A percentile compares a stretch with the other conserved stretches of the same genome.
Conservation (phyloP, 805 yeast species). For the Teunomyces atbi region DNA sequence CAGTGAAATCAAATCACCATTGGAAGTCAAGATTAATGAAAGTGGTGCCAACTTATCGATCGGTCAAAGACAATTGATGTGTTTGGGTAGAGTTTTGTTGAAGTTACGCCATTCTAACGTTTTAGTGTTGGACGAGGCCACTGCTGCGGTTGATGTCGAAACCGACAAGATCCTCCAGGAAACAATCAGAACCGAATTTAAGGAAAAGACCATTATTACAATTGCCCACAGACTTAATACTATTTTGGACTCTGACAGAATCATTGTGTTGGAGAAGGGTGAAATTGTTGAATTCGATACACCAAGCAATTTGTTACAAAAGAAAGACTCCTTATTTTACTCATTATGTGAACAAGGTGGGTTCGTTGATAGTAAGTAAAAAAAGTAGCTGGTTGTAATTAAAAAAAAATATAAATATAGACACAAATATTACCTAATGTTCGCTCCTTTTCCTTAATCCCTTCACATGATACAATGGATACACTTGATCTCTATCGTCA, state of each 20-base stretch:
- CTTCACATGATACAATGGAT: conserved; percentile 49
- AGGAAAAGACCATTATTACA: conserved; percentile 74
- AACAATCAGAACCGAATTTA: conserved; percentile 72
- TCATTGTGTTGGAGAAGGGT: conserved; percentile 75
- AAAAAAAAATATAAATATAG: not conserved
- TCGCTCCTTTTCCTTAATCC: conserved; percentile 63
- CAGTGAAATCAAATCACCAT: conserved; percentile 21
- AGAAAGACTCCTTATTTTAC: conserved; percentile 70
- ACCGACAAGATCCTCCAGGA: conserved; percentile 77
- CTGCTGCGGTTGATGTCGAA: conserved; percentile 86
- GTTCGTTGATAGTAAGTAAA: conserved; percentile 29
- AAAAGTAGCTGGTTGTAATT: not conserved
- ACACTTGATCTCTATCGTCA: conserved; percentile 35
- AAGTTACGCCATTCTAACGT: conserved; percentile 52
- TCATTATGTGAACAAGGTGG: conserved; percentile 84
- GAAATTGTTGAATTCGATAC: conserved; percentile 73
- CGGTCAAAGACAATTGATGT: conserved; percentile 59
- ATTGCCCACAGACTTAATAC: conserved; percentile 86
- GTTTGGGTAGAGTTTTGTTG: conserved; percentile 75
- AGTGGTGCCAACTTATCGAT: conserved; percentile 51
- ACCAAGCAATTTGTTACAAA: conserved; percentile 63
- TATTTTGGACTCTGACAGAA: conserved; percentile 75
- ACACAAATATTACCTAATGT: conserved; percentile 34
- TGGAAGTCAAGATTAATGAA: conserved; percentile 39
- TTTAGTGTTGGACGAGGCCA: conserved; percentile 78